phyloP scores from a whole-genome alignment of 768 basidiomycete genomes.

The Sporobolomyces roseus region DNA sequence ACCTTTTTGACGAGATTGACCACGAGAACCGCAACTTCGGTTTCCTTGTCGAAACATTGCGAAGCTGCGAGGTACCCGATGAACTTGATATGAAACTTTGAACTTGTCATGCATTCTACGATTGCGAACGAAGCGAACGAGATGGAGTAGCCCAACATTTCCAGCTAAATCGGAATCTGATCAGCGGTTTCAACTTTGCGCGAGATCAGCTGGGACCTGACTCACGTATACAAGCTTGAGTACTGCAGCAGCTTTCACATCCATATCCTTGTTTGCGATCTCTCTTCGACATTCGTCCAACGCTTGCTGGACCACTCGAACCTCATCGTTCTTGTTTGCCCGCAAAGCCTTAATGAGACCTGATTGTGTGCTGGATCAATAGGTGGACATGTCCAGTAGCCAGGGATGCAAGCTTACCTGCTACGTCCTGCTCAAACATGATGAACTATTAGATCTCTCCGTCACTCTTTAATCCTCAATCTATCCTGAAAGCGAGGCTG shows the following conservation, averaged over 20 bases:
- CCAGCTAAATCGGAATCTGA: too few species aligned
- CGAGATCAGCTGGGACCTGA: neutral
- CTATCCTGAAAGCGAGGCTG: too few species aligned
- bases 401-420: neutral
- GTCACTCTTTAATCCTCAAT: too few species aligned
- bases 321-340: slow-evolving; percentile 89
- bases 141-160: slow-evolving; percentile 89
- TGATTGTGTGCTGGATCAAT: neutral
- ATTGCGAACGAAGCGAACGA: slow-evolving; percentile 95
- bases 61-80: slow-evolving; percentile 91
- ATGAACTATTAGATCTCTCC: neutral
- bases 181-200: too few species aligned
- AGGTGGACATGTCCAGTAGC: too few species aligned
- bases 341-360: slow-evolving; percentile 65
- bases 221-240: slow-evolving; percentile 94
- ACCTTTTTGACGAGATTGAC: slow-evolving; percentile 95
- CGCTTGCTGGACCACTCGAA: slow-evolving; percentile 83
- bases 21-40: slow-evolving; percentile 94
- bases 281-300: slow-evolving; percentile 91
- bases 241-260: slow-evolving; percentile 88
- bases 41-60: slow-evolving; percentile 86
- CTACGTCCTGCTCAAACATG: slow-evolving; percentile 36
- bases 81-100: slow-evolving; percentile 83
- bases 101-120: slow-evolving; percentile 95
- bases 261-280: slow-evolving; percentile 91